Percentiles rank a stretch among this genome's conserved stretches.
Conservation (phyloP, 2,329 filamentous ascomycete genomes). For the Orbilia blumenaviensis region DNA sequence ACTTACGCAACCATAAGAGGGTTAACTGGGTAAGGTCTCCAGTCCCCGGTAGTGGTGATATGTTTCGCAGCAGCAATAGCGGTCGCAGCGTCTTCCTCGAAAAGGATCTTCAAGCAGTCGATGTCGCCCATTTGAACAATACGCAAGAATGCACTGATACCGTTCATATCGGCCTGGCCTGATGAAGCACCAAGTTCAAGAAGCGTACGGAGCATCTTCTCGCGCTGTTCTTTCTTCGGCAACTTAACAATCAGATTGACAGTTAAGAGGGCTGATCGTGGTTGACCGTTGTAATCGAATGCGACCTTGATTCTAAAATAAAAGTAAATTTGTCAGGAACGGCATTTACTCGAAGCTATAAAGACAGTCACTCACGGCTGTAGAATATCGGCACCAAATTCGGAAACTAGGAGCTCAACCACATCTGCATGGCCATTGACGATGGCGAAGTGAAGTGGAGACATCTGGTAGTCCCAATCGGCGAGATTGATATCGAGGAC, state of each 20-base stretch:
- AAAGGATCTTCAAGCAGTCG: conserved; percentile 63
- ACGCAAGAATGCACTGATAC: conserved; percentile 73
- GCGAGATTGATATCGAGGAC: conserved; percentile 79
- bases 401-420: conserved; percentile 71
- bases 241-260: conserved; percentile 74
- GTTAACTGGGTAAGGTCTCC: conserved; percentile 13
- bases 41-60: not conserved
- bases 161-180: conserved; percentile 73
- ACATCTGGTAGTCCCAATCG: conserved; percentile 73
- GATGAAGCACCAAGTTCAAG: conserved; percentile 76
- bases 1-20: conserved; percentile 38
- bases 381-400: conserved; percentile 80
- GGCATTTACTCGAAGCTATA: conserved; percentile 17
- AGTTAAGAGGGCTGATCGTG: conserved; percentile 72
- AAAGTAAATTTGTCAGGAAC: conserved; percentile 51
- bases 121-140: conserved; percentile 67
- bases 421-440: conserved; percentile 74
- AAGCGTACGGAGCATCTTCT: conserved; percentile 70
- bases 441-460: conserved; percentile 80
- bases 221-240: conserved; percentile 66
- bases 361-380: conserved; percentile 74
- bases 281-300: conserved; percentile 62
- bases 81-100: conserved; percentile 57
- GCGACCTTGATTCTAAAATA: conserved; percentile 40
- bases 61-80: conserved; percentile 31